Evolutionary conservation across 108 stramenopile species (phyloP).

Genomic region (Pseudonitzschia multistriata): DNA sequence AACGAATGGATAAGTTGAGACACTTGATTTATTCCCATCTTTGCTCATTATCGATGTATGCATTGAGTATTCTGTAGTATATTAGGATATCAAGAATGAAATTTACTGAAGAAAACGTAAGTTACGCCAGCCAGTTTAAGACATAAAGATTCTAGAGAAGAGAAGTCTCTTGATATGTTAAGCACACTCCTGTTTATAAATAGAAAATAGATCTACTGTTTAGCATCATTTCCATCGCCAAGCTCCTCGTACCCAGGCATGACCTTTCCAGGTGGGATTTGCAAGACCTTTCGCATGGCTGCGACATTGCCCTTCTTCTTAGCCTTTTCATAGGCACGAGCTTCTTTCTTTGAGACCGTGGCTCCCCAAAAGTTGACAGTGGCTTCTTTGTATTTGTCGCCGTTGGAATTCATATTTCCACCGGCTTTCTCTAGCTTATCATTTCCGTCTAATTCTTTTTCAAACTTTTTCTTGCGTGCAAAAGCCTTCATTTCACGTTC

Average conservation of each 20-base stretch:
- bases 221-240: constrained; percentile 68
- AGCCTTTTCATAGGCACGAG: constrained; percentile 80
- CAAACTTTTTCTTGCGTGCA: constrained; percentile 76
- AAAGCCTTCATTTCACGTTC: constrained; percentile 90
- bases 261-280: constrained; percentile 79
- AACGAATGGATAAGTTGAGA: constrained; percentile 13
- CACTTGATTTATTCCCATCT: too few relatives aligned
- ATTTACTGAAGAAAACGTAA: too few relatives aligned
- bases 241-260: constrained; percentile 91
- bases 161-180: too few relatives aligned
- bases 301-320: constrained; percentile 88
- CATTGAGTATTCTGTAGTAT: too few relatives aligned
- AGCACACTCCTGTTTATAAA: too few relatives aligned
- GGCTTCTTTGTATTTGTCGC: constrained; percentile 90
- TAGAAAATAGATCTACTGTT: neutral
- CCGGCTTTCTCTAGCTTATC: constrained; percentile 74
- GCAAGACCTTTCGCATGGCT: constrained; percentile 83
- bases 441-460: constrained; percentile 69
- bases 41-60: too few relatives aligned
- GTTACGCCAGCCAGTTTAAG: too few relatives aligned
- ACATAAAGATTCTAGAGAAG: too few relatives aligned
- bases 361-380: constrained; percentile 82
- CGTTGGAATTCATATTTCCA: constrained; percentile 77
- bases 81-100: too few relatives aligned
- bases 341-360: constrained; percentile 89